phyloP scores from a whole-genome alignment of 371 early-diverging fungal genomes.

The Massospora cicadina region DNA sequence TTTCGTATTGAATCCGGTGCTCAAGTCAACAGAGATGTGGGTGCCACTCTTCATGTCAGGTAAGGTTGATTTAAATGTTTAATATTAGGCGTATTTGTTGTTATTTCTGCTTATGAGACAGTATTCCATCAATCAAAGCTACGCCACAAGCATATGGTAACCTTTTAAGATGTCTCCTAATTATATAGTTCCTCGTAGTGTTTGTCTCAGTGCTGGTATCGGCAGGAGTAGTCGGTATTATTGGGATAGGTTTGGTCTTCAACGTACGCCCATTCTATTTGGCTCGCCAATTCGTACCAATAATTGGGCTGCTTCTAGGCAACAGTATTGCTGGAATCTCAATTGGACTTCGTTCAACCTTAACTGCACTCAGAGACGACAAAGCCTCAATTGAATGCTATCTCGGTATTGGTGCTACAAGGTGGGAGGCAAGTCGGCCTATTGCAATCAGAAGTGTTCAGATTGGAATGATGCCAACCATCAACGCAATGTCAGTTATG shows the following conservation, averaged over 20 bases:
- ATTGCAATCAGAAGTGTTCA: conserved; percentile 52
- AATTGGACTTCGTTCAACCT: conserved; percentile 24
- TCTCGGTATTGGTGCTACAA: conserved; percentile 60
- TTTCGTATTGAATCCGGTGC: neutral
- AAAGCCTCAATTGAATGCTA: conserved; percentile 54
- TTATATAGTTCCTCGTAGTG: conserved; percentile 12
- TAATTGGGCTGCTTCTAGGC: conserved; percentile 70
- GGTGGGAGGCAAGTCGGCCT: conserved; percentile 67
- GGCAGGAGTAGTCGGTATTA: conserved; percentile 11
- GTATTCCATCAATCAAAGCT: conserved; percentile 12
- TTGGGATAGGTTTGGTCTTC: conserved; percentile 6
- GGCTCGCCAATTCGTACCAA: conserved; percentile 70
- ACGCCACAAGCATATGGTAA: conserved; percentile 13
- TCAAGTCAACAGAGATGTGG: conserved; percentile 5
- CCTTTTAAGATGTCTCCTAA: conserved; percentile 3
- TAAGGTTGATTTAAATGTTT: neutral
- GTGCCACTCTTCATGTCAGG: neutral
- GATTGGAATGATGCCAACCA: conserved; percentile 57
- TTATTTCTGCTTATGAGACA: conserved; percentile 14
- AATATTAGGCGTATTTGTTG: conserved; percentile 9
- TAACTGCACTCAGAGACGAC: conserved; percentile 22
- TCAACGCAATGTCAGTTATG: conserved; percentile 46
- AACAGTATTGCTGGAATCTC: conserved; percentile 71
- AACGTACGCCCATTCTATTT: conserved; percentile 34
- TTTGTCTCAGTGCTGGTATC: conserved; percentile 10